Evolutionary conservation across 1,284 basidiomycete genomes (phyloP), one percentile per base, ranked within the genome.

Genomic region (Boletus smithii): DNA sequence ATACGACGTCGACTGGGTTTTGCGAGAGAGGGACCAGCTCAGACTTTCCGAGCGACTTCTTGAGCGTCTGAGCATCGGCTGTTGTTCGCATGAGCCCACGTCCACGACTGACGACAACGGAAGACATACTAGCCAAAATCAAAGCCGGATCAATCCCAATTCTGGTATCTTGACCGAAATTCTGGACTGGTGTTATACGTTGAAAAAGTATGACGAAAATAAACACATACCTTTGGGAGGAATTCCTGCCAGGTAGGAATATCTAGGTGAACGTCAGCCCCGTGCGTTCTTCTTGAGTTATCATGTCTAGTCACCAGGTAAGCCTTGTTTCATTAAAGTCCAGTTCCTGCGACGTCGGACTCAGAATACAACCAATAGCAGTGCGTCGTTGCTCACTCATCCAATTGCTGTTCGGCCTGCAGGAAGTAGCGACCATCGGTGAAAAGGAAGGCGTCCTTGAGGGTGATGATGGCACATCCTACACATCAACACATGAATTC

Each of bases 341-440:
- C 95, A 98, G 54, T 95, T 93, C 42, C 83, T 88, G 48, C 1
- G 4, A 37, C 1, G 7, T 17, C 8, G 1, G 2, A 24, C 8
- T 60, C 20, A 51, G 42, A 38, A 39, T 6, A 34, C 8, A n/a
- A n/a, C 22, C 2, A 2, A 14, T 10, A 10, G 6, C 10, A 46
- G 13, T 18, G 2, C 14, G 23, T 33, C 10, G 31, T 44, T 22
- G 44, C 79, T 68, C 63, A 90, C 80, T 76, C 60, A 61, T 95
- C 91, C 40, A 99, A 74, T 71, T 99, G 88, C 59, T 95, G 82
- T 50, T 79, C 83, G 0, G 95, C 95, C 69, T 98, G 95, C 11
- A 97, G 72, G 63, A 89, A 97, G 68, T 98, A 99, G 36, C 95
- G 74, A 2, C 95, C 95, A 71, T 97, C 95, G 2, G 94, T 97